Evolutionary conservation across 2,329 filamentous ascomycete genomes (phyloP), one percentile per base, ranked within the genome.

Genomic region (Sclerotinia borealis): DNA sequence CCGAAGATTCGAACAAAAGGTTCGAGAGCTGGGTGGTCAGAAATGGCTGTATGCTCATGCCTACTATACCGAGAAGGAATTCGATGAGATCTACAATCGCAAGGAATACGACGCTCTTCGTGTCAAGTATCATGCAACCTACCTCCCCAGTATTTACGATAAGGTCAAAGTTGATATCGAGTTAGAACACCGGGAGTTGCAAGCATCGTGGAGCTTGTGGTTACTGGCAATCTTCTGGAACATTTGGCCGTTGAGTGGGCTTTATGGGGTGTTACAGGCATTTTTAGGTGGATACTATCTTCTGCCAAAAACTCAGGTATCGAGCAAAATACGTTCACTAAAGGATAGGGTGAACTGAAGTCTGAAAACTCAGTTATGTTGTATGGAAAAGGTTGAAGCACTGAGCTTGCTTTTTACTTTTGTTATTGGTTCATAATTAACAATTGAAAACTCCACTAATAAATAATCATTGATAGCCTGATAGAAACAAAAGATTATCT

Each of bases 41-140:
- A 96, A 96, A 78, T 95, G 90, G 87, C 79, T 96, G 17, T 96
- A 96, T 76, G 91, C 91, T 3, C 89, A 93, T 70, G 87, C 90
- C 0, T 96, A 92, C 77, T 95, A 95, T 74, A 83, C 84, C 11
- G 83, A 89, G 19, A 77, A 83, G 0, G 85, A 90, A 71, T 91
- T 90, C 76, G 88, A 86, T 83, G 71, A 76, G 29, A 79, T 86
- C 41, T 90, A 91, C 73, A 78, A 83, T 49, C 75, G 77, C 39
- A 70, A 72, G 25, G 83, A 79, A 79, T 91, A 92, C 72, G 82
- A 89, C 55, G 77, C 72, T 3, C 77, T 92, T 70, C 78, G 89
- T 25, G 66, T 72, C 34, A 89, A 87, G 73, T 91, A 89, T 75
- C 73, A 80, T 61, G 88, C 88, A 29, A 77, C 76, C 0, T 79